Base-by-base conservation (phyloP, 2,329 filamentous ascomycete genomes). In the Hypoxylon sp. region DNA sequence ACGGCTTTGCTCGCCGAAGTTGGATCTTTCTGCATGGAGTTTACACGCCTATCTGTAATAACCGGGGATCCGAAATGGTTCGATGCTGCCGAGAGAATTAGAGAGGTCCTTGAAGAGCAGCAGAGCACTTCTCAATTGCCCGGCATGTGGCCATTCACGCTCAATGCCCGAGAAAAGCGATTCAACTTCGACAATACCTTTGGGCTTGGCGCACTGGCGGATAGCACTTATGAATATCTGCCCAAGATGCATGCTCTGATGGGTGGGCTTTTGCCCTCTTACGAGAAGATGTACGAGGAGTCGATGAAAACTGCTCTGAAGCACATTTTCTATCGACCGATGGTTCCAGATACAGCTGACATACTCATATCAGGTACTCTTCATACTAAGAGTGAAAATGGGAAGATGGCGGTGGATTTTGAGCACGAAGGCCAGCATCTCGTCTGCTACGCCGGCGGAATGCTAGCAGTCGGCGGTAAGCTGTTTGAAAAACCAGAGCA, bases 61-160 rank as follows among this genome's bases (percentile, higher is more conserved):
- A 79, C 77, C 0, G 75, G 75, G 3, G 73, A 79, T 21, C 73
- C 75, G n/a, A 76, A 73, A 32, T 79, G 74, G 73, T 78, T 73
- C 44, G 76, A 78, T 37, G 76, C 77, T 0, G 72, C 74, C 6
- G 73, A 78, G 53, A 74, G 74, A 24, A 73, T 79, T 52, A 73
- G 70, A 24, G 72, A 76, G 42, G 67, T 65, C 2, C 57, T 78
- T 10, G 67, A 74, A 46, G 60, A 62, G 21, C 72, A 75, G 44
- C 75, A 77, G 57, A 66, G 52, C 10, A 74, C 44, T 11, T 75
- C 75, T 0, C 83, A 84, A 75, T 81, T 77, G 7, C 75, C 75
- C 11, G 75, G 92, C 0, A 83, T 94, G 79, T 94, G 92, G 91
- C 92, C 92, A 1, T 84, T 89, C 54, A 83, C 80, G 62, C 79